Percentiles rank a stretch among this genome's conserved stretches.
Conservation (phyloP, 768 basidiomycete genomes). For the Mycena pura region DNA sequence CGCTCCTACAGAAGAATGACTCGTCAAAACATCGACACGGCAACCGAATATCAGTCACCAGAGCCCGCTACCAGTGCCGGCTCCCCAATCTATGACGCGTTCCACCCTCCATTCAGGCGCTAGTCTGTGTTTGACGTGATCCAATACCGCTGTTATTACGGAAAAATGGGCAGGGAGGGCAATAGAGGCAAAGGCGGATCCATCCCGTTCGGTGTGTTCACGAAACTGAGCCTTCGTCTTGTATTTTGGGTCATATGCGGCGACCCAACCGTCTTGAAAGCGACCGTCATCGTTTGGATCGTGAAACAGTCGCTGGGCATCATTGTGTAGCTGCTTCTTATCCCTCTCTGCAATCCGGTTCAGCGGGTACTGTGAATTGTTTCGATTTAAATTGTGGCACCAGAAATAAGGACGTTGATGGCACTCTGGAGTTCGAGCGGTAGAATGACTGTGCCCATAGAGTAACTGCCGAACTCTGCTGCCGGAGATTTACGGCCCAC, state of each 20-base stretch:
- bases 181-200: conserved; percentile 84
- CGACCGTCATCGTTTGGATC: conserved; percentile 37
- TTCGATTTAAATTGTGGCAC: conserved; percentile 43
- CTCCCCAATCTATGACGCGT: conserved; percentile 83
- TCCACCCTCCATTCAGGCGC: conserved; percentile 66
- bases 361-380: conserved; percentile 7
- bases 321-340: conserved; percentile 68
- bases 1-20: conserved; percentile 47
- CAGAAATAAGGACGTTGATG: conserved; percentile 71
- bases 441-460: conserved; percentile 73
- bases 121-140: conserved; percentile 68
- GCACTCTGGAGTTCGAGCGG: conserved; percentile 74
- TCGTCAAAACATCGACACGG: conserved; percentile 15
- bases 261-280: conserved; percentile 55
- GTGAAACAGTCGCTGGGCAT: conserved; percentile 75
- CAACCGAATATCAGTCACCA: conserved; percentile 58
- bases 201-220: conserved; percentile 72
- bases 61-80: conserved; percentile 81
- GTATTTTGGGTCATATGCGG: conserved; percentile 63
- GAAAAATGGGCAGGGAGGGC: conserved; percentile 89
- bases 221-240: conserved; percentile 62
- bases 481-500: conserved; percentile 74
- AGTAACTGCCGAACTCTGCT: conserved; percentile 78
- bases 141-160: conserved; percentile 76
- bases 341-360: conserved; percentile 56